These are phyloP conservation scores for Plantago elongata DNA, from an alignment of 257 asterid genomes.

Conservation along the genomic window DNA sequence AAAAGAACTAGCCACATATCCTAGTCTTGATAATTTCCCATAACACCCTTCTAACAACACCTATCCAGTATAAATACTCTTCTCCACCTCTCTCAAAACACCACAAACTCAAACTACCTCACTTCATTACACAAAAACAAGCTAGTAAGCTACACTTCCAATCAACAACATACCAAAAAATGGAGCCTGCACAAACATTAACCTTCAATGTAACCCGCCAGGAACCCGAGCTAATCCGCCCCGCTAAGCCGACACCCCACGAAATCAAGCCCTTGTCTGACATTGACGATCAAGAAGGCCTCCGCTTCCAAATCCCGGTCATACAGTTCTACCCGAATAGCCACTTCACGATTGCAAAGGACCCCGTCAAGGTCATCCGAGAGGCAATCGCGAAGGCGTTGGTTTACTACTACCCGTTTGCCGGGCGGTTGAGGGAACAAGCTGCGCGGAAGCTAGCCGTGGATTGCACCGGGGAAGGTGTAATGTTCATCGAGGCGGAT, in stretches of 20 bases:
- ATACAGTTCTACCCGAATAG: neutral
- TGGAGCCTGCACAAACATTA: neutral
- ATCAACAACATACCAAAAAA: too few species aligned
- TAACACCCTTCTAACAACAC: too few species aligned
- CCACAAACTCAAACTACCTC: too few species aligned
- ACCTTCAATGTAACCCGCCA: neutral
- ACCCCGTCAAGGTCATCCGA: conserved; percentile 12
- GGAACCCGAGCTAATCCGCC: neutral
- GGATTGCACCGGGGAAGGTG: conserved; percentile 26
- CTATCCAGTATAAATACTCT: too few species aligned
- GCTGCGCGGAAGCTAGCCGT: conserved; percentile 22
- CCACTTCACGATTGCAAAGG: neutral
- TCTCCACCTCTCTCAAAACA: too few species aligned
- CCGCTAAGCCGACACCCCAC: neutral
- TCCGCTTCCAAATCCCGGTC: neutral
- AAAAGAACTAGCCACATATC: too few species aligned
- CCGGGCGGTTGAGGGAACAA: conserved; percentile 26
- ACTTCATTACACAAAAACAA: too few species aligned
- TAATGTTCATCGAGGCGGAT: conserved; percentile 26
- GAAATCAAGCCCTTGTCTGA: neutral
- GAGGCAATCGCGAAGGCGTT: conserved; percentile 24
- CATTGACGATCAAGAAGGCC: conserved; percentile 6
- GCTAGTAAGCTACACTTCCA: too few species aligned
- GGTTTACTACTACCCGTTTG: conserved; percentile 27
- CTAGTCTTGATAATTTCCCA: too few species aligned